Conservation (phyloP, 768 basidiomycete genomes). For the Kwoniella shandongensis region DNA sequence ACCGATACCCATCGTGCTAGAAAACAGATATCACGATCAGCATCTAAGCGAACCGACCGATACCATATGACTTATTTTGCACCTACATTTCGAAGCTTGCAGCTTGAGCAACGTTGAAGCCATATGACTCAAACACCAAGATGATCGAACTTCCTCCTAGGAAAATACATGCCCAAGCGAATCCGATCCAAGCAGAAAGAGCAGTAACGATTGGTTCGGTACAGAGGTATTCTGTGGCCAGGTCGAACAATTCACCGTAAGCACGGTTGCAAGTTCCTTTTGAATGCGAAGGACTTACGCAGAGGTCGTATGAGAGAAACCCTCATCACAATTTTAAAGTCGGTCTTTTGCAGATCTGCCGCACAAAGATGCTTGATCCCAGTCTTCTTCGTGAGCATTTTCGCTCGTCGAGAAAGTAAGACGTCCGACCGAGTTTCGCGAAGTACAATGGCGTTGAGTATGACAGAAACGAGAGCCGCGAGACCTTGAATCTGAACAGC, state of each 20-base stretch:
- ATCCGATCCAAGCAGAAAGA: constrained; percentile 48
- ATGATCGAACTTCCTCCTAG: constrained; percentile 35
- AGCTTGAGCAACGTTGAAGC: constrained; percentile 38
- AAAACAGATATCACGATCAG: not conserved
- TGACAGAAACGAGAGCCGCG: constrained; percentile 27
- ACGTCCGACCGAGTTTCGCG: constrained; percentile 48
- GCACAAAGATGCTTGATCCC: constrained; percentile 43
- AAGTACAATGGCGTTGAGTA: constrained; percentile 33
- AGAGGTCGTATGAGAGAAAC: constrained; percentile 47
- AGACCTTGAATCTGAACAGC: constrained; percentile 35
- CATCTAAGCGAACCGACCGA: not conserved
- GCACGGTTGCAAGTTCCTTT: not conserved
- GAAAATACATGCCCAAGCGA: constrained; percentile 50
- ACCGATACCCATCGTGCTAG: constrained; percentile 36
- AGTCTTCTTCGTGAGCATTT: constrained; percentile 39
- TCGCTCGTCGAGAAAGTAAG: constrained; percentile 40
- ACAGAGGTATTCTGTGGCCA: constrained; percentile 37
- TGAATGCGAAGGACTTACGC: no score
- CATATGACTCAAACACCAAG: constrained; percentile 40
- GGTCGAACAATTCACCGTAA: not conserved
- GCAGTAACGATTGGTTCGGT: constrained; percentile 51
- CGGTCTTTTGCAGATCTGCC: constrained; percentile 38
- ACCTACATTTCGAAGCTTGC: constrained; percentile 41
- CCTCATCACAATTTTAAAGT: constrained; percentile 33
- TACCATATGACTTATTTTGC: not conserved